Evolutionary conservation across 208 protist species (phyloP).

Genomic region (Leishmania amazonensis): DNA sequence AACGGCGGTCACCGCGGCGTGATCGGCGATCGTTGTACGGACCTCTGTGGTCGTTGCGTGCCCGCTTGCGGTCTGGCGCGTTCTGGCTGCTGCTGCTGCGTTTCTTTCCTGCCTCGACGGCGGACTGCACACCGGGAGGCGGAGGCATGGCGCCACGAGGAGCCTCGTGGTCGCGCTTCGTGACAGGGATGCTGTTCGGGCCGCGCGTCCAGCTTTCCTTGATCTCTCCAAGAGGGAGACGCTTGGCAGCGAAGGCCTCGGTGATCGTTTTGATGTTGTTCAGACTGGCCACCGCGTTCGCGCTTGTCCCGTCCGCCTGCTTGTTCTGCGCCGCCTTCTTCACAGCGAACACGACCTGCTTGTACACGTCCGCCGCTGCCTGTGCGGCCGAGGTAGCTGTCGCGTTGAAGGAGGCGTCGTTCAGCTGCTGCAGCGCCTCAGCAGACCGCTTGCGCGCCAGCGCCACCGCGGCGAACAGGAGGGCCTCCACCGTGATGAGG

Average conservation of each 20-base stretch:
- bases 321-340: slow-evolving; percentile 36
- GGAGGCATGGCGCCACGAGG: slow-evolving; percentile 26
- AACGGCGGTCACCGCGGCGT: slow-evolving; percentile 7
- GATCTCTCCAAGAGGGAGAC: slow-evolving; percentile 65
- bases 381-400: slow-evolving; percentile 33
- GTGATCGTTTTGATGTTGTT: slow-evolving; percentile 69
- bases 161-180: slow-evolving; percentile 46
- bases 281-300: slow-evolving; percentile 54
- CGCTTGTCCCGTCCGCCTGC: slow-evolving; percentile 41
- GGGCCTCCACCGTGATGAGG: slow-evolving; percentile 67
- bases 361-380: slow-evolving; percentile 21
- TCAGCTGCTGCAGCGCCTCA: slow-evolving; percentile 67
- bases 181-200: slow-evolving; percentile 45
- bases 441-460: slow-evolving; percentile 56
- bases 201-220: slow-evolving; percentile 70
- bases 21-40: slow-evolving; percentile 3
- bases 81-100: slow-evolving; percentile 20
- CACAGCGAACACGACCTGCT: slow-evolving; percentile 45
- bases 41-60: slow-evolving; percentile 13
- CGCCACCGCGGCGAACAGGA: slow-evolving; percentile 65
- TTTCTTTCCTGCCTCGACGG: slow-evolving; percentile 20
- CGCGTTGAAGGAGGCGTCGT: slow-evolving; percentile 63
- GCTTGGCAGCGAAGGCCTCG: slow-evolving; percentile 56
- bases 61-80: slow-evolving; percentile 21
- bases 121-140: slow-evolving; percentile 23